Percentiles rank a stretch among this genome's conserved stretches.
These are phyloP conservation scores for Beta lomatogona DNA, from an alignment of 179 eudicot genomes.

Conservation along the genomic window DNA sequence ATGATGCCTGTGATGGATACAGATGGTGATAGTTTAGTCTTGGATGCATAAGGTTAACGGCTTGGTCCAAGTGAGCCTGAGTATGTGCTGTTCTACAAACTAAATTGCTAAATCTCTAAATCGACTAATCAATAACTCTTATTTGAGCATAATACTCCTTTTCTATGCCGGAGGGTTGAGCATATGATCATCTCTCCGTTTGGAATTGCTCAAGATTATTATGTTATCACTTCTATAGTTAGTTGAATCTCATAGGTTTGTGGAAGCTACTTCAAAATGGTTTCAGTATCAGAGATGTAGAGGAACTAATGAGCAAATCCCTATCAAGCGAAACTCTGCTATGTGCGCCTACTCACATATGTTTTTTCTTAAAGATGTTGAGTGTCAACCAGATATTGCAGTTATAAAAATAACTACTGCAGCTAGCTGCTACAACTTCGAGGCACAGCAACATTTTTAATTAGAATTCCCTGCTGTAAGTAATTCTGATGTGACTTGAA, in stretches of 20 bases:
- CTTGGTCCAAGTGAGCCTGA: neutral
- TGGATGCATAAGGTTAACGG: neutral
- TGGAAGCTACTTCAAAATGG: neutral
- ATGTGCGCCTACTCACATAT: neutral
- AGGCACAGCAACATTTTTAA: slow-evolving; percentile 7
- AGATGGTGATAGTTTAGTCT: slow-evolving; percentile 14
- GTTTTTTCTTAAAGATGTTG: neutral
- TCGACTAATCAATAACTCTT: neutral
- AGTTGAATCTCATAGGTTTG: neutral
- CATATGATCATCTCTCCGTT: neutral
- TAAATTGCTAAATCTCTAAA: neutral
- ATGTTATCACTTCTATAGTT: neutral
- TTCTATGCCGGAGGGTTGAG: neutral
- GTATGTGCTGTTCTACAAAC: neutral
- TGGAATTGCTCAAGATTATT: neutral
- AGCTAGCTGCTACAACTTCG: slow-evolving; percentile 17
- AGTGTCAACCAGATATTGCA: slow-evolving; percentile 16
- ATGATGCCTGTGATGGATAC: slow-evolving; percentile 17
- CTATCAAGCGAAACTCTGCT: slow-evolving; percentile 8
- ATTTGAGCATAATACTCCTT: neutral
- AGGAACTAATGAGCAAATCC: slow-evolving; percentile 4
- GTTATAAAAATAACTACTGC: slow-evolving; percentile 5
- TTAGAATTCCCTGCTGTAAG: neutral
- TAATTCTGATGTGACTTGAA: slow-evolving; percentile 16
- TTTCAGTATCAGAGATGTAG: neutral